Evolutionary conservation across 805 yeast genomes (phyloP).

Genomic region (Schizosaccharomyces octosporus): DNA sequence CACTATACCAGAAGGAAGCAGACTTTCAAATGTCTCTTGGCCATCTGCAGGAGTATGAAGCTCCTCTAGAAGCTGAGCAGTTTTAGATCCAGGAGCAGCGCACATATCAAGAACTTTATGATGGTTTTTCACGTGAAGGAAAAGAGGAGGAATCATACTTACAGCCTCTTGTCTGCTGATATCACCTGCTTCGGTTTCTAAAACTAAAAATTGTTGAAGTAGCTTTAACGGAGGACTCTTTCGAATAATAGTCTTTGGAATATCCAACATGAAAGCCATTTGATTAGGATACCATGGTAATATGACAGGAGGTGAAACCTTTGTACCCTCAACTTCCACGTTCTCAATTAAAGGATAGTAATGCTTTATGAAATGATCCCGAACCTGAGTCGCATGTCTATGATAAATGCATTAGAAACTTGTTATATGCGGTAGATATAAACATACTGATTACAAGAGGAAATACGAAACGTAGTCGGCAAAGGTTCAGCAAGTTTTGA

Average conservation of each 20-base stretch:
- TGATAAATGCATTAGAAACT: neutral
- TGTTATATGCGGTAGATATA: neutral
- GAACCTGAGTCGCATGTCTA: slow-evolving; percentile 51
- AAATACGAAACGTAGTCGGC: slow-evolving; percentile 84
- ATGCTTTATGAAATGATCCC: slow-evolving; percentile 40
- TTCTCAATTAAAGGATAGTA: slow-evolving; percentile 49
- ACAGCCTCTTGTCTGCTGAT: slow-evolving; percentile 96
- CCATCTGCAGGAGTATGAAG: slow-evolving; percentile 25
- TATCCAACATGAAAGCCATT: slow-evolving; percentile 81
- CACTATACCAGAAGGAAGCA: slow-evolving; percentile 56
- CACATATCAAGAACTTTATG: slow-evolving; percentile 90
- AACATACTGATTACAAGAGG: slow-evolving; percentile 44
- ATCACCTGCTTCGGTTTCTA: slow-evolving; percentile 91
- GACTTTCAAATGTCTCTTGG: slow-evolving; percentile 2
- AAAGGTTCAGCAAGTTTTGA: slow-evolving; percentile 48
- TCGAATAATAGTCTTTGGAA: slow-evolving; percentile 72
- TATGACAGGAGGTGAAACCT: slow-evolving; percentile 46
- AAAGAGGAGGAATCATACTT: slow-evolving; percentile 92
- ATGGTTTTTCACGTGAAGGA: slow-evolving; percentile 72
- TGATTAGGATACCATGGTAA: slow-evolving; percentile 75
- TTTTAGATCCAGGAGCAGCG: slow-evolving; percentile 97
- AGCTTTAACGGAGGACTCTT: slow-evolving; percentile 63
- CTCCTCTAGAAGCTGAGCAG: slow-evolving; percentile 86
- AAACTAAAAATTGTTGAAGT: slow-evolving; percentile 73
- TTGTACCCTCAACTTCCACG: slow-evolving; percentile 45